Base-by-base conservation (phyloP, 495 filamentous ascomycete genomes). In the Neurospora sp. region DNA sequence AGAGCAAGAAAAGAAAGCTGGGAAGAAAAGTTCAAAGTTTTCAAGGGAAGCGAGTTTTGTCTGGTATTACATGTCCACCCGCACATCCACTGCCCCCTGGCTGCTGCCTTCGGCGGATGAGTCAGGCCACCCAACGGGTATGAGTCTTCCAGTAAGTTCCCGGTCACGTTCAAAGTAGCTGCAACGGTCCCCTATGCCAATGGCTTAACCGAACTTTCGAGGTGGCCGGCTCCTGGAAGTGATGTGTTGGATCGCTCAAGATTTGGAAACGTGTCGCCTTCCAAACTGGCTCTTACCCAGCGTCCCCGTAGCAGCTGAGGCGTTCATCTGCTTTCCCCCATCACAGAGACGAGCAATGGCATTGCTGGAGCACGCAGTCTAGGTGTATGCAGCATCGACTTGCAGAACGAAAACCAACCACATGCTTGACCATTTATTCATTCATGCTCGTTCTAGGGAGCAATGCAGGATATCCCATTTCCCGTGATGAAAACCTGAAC, bases 401-500 rank as follows among this genome's bases (percentile, higher is more conserved):
- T 66, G 54, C 54, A 66, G 54, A 74, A 76, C 73, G 70, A 71
- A 74, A 71, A 70, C 70, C 69, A 71, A 77, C 69, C 74, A 75
- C 71, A 71, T 79, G 72, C 76, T 78, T 80, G 74, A 77, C 79
- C 77, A 76, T 80, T 78, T 77, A 77, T 80, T 82, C 79, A 83
- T 82, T 78, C 78, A 75, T 80, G 79, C 79, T 76, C 81, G 75
- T 78, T 75, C 78, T 84, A 79, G 73, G 74, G 81, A 85, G 83
- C 83, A 81, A 85, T 82, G 81, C 83, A 79, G 79, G 78, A 81
- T 84, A 84, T 85, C 83, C 84, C 84, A 79, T 84, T 82, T 84
- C 83, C 84, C 84, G 75, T 83, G 82, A 80, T 85, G 82, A 86
- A 86, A 83, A 85, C 84, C 85, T 77, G 82, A 82, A 79, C 82